Conservation (phyloP, 306 rosid species). For the Sechiopsis laciniata region DNA sequence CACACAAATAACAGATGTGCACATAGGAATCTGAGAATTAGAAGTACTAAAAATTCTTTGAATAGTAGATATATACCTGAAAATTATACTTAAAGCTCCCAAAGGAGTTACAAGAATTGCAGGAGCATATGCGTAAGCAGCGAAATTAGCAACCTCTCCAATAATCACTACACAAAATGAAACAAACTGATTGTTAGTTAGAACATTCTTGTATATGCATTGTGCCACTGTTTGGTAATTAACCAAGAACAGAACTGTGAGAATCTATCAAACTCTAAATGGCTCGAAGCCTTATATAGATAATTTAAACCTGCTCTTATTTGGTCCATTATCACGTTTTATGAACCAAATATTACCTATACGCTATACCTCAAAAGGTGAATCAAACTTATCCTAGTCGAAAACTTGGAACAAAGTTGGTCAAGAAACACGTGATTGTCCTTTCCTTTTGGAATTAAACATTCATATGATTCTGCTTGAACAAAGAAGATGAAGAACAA, state of each 20-base stretch:
- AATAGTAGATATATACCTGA: conserved; percentile 45
- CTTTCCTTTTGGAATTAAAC: background rate
- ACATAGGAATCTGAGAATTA: background rate
- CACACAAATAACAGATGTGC: background rate
- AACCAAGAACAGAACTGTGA: background rate
- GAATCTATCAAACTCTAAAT: background rate
- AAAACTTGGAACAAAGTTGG: background rate
- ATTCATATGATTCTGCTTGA: background rate
- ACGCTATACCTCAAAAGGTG: background rate
- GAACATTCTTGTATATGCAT: background rate
- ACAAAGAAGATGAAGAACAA: background rate
- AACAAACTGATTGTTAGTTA: conserved; percentile 13
- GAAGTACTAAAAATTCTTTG: no score
- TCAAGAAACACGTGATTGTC: background rate
- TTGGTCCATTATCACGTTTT: background rate
- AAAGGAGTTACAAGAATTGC: conserved; percentile 96
- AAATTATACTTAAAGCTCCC: conserved; percentile 91
- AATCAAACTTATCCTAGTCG: background rate
- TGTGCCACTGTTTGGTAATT: background rate
- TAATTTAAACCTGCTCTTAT: background rate
- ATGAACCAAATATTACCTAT: background rate
- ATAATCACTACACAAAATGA: conserved; percentile 49
- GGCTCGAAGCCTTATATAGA: background rate
- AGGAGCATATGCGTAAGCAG: conserved; percentile 92
- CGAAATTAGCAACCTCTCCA: conserved; percentile 92